Base-by-base conservation (phyloP, 768 basidiomycete genomes). In the Boletellus sp. region DNA sequence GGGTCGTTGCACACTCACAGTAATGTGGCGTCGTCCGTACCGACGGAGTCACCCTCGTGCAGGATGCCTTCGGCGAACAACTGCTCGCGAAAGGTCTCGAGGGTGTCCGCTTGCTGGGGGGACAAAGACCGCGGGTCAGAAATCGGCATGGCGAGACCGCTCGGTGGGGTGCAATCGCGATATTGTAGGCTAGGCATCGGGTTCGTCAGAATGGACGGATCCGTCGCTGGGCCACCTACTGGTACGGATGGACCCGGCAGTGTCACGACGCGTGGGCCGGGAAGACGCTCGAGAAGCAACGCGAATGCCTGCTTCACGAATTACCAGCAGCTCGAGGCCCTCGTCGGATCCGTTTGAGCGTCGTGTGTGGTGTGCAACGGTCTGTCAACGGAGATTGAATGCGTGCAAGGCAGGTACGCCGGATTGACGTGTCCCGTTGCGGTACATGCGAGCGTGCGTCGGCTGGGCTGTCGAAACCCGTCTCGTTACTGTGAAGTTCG, bases 31-130 rank as follows among this genome's bases (percentile, higher is more conserved):
- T 78, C 74, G 50, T 78, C 81, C 3, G 83, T 80, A 12, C 83
- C 84, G 35, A 87, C 76, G 4, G 77, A 73, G 56, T 84, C 81
- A 0, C 81, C 82, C 24, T 83, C 78, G 43, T 75, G 75, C 38
- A 87, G 53, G 37, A 83, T 73, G 20, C 70, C 79, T 49, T 85
- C 81, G 1, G 68, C 62, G 26, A 74, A 74, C 11, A 85, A 58
- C 33, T 79, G 70, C 49, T 75, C 58, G 32, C 83, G 77, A 58
- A 88, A 84, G 24, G 67, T 58, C 26, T 68, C 57, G 45, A 86
- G 68, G 3, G 70, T 69, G 26, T 78, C 72, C 2, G 60, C 50
- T 42, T 74, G 67, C 26, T 67, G 52, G 17, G 43, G 45, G 11
- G 66, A 56, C 6, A 38, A 19, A 11, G 51, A 26, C 7, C 54